Evolutionary conservation across 352 stramenopile species (phyloP), one percentile per base, ranked within the genome.

Genomic region (Detonula confervacea): DNA sequence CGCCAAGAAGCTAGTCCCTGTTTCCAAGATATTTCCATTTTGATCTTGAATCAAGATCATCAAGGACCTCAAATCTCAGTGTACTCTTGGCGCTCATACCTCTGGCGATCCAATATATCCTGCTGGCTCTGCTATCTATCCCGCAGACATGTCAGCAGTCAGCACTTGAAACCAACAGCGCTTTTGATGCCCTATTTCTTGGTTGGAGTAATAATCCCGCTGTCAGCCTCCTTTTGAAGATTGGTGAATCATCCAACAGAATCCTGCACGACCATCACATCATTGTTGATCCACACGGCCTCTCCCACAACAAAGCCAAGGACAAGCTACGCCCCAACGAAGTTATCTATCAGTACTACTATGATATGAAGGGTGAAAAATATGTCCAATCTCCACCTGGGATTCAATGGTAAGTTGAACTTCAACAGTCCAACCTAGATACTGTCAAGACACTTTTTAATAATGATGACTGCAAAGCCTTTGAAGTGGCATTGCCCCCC

Each of bases 41-140:
- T 61, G 69, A 25, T 44, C 16, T 30, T 60, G 11, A 47, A 47
- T 60, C 24, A 60, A 60, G 29, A 42, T 60, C 16, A 35, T 60
- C 4, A 60, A 35, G 24, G 16, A 60, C 8, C 51, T 60, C 4
- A 14, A 14, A 37, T 35, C 51, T 4, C 22, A 60, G 24, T 24
- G 24, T 18, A 7, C 24, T 35, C 51, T 60, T 49, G 16, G 39
- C 11, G 9, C 39, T 49, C 11, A 12, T 20, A 49, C 4, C 4
- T 14, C 16, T 49, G 11, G 39, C n/a, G 39, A 49, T 18, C 39
- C 39, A 42, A 5, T 5, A 42, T 5, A 42, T 42, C 11, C 11
- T 11, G 11, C 5, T 11, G 33, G 11, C 11, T 5, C 5, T 42
- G 5, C 33, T 11, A 42, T 42, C 33, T 42, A n/a, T n/a, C n/a